These are phyloP conservation scores for Teunomyces tritomae DNA, from an alignment of 805 yeast genomes.

Conservation along the genomic window DNA sequence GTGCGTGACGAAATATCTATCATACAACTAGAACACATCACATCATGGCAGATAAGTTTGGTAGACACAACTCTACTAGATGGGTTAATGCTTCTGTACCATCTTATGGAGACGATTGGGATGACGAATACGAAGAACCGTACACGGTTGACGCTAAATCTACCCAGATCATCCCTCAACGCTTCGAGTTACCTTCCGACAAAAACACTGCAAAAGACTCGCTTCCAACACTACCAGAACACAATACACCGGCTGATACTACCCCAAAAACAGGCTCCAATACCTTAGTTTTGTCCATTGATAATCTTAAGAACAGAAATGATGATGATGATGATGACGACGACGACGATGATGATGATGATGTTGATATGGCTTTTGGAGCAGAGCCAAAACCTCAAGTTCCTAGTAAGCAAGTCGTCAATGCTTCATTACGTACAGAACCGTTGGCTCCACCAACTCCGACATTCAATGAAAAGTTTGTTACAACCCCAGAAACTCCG, in stretches of 20 bases:
- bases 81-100: slow-evolving; percentile 46
- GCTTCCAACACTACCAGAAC: neutral
- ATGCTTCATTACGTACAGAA: neutral
- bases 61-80: slow-evolving; percentile 41
- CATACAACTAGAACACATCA: neutral
- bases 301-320: slow-evolving; percentile 14
- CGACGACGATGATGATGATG: slow-evolving; percentile 10
- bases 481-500: slow-evolving; percentile 30
- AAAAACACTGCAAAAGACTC: neutral
- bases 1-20: neutral
- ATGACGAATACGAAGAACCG: slow-evolving; percentile 24
- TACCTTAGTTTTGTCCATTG: slow-evolving; percentile 36
- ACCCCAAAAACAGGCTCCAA: slow-evolving; percentile 3
- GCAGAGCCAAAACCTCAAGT: slow-evolving; percentile 1
- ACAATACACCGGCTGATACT: neutral
- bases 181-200: slow-evolving; percentile 7
- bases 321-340: slow-evolving; percentile 15
- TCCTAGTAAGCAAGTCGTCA: neutral
- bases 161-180: slow-evolving; percentile 4
- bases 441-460: slow-evolving; percentile 29
- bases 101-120: slow-evolving; percentile 43
- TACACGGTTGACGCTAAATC: slow-evolving; percentile 1
- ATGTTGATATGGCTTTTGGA: neutral
- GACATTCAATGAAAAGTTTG: slow-evolving; percentile 14
- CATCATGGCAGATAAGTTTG: slow-evolving; percentile 33